phyloP scores from a whole-genome alignment of 352 stramenopile species.

The Vaucheria bursata region DNA sequence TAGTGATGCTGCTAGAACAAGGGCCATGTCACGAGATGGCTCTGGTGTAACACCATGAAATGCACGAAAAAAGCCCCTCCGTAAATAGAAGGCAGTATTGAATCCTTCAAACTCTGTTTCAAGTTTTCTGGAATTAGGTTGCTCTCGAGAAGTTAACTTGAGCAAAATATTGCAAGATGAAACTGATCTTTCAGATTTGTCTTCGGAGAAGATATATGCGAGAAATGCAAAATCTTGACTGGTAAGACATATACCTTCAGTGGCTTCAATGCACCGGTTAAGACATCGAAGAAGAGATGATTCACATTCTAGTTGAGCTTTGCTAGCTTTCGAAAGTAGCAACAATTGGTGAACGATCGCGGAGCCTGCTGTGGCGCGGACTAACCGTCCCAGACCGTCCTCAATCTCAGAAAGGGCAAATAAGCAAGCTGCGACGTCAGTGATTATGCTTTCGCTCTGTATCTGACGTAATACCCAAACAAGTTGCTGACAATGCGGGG shows the following conservation, averaged over 20 bases:
- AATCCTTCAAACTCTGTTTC: neutral
- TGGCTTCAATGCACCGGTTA: conserved; percentile 18
- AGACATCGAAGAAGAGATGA: conserved; percentile 20
- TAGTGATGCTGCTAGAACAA: conserved; percentile 33
- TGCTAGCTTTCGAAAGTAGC: neutral
- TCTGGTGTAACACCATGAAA: conserved; percentile 30
- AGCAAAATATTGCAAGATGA: too few relatives aligned
- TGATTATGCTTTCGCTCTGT: too few relatives aligned
- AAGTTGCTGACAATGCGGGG: too few relatives aligned
- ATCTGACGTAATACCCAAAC: too few relatives aligned
- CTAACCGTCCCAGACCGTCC: conserved; percentile 24
- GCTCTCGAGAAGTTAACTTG: too few relatives aligned
- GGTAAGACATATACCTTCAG: conserved; percentile 24
- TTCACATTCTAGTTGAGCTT: conserved; percentile 5
- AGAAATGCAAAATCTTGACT: conserved; percentile 15
- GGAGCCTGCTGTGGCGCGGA: conserved; percentile 13
- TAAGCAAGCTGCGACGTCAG: conserved; percentile 21
- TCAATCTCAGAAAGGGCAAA: conserved; percentile 11
- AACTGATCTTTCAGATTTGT: too few relatives aligned
- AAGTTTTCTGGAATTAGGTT: neutral
- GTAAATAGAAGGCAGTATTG: neutral
- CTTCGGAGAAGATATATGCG: conserved; percentile 22
- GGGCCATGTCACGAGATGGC: conserved; percentile 18
- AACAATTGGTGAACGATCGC: neutral
- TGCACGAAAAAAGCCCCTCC: conserved; percentile 25